Base-by-base conservation (phyloP, 129 eudicot species). In the Tanacetum coccineum region DNA sequence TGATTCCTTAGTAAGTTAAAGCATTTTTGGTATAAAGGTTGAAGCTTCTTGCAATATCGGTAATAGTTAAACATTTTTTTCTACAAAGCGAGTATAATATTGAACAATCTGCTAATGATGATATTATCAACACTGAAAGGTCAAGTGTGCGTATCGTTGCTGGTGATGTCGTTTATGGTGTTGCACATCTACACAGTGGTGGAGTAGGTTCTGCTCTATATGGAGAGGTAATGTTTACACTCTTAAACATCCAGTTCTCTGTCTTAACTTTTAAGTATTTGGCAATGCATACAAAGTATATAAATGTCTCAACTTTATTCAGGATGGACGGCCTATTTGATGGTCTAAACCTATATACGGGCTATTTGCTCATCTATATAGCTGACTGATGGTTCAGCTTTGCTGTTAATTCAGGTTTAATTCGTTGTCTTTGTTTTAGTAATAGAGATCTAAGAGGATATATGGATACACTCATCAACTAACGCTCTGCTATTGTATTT, bases 301-400 rank as follows among this genome's bases (percentile, higher is more conserved):
- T 25, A 25, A 25, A 25, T 4, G 28, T 25, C 28, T 25, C 28
- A 25, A 25, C 28, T 25, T 25, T 25, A 25, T 74, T 50, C 47
- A 90, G 97, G 97, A 84, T 73, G 95, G 92, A 71, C 72, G 81
- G 19, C 67, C 68, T 6, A 82, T 90, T 68, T 90, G 97, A 72
- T 74, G 87, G 7, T 91, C 95, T 18, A 64, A 39, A 49, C 87
- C 97, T 54, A 70, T 60, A 6, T 91, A 87, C 11, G 94, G 97
- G 74, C n/a, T n/a, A n/a, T n/a, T n/a, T n/a, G n/a, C n/a, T n/a
- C n/a, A n/a, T n/a, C n/a, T n/a, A n/a, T n/a, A n/a, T n/a, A n/a
- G n/a, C n/a, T n/a, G n/a, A n/a, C n/a, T n/a, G n/a, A n/a, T n/a
- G n/a, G n/a, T n/a, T n/a, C n/a, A n/a, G n/a, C n/a, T n/a, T n/a